These are phyloP conservation scores for Plasmodium blacklocki DNA, from an alignment of 169 alveolate species.

Conservation along the genomic window DNA sequence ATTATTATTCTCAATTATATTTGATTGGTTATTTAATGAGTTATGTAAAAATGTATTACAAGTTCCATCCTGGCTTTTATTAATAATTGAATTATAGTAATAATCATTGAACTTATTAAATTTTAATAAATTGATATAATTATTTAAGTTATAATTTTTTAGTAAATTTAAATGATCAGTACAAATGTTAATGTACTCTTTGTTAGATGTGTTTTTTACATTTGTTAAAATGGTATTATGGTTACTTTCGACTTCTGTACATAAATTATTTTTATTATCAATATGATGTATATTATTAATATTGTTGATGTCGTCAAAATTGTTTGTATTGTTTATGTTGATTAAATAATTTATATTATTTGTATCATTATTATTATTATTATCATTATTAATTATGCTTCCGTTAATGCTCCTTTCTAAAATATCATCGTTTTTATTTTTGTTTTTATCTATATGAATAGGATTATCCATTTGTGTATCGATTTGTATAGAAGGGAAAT, in stretches of 20 bases:
- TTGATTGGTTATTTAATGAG: too few species aligned
- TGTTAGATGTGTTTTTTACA: neutral
- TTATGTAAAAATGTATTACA: neutral
- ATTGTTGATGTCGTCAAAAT: neutral
- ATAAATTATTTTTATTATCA: constrained; percentile 7
- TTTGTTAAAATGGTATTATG: neutral
- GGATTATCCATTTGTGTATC: too few species aligned
- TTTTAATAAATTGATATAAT: constrained; percentile 15
- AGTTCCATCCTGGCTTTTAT: neutral
- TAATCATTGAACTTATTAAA: constrained; percentile 19
- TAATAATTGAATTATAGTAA: constrained; percentile 1
- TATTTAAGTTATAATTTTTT: constrained; percentile 35
- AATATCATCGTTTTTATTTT: too few species aligned
- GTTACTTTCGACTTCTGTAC: neutral
- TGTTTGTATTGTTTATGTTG: neutral
- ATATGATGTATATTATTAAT: neutral
- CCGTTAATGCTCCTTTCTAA: too few species aligned
- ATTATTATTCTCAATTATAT: neutral
- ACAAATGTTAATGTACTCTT: constrained; percentile 1
- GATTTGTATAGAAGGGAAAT: too few species aligned
- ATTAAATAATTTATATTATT: neutral
- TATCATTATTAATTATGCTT: neutral
- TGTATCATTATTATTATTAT: neutral
- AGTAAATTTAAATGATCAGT: neutral
- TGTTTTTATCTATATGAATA: too few species aligned